These are phyloP conservation scores for Mycena haematopus DNA, from an alignment of 768 basidiomycete genomes.

Conservation along the genomic window DNA sequence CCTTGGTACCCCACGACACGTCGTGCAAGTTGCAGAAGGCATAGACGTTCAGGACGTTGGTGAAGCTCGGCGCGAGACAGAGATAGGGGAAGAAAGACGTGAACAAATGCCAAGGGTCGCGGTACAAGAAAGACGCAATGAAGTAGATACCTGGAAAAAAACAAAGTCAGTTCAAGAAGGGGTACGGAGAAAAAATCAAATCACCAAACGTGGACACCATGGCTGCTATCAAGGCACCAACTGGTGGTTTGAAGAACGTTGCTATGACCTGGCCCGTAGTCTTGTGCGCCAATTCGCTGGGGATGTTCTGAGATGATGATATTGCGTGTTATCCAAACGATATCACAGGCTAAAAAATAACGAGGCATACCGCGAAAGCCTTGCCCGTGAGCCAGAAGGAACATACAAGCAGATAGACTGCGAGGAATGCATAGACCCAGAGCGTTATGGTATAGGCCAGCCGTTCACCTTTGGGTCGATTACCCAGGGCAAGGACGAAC, in stretches of 20 bases:
- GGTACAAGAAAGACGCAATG: constrained; percentile 75
- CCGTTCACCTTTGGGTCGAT: constrained; percentile 77
- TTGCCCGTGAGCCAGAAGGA: constrained; percentile 84
- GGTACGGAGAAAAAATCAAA: background rate
- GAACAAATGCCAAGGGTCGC: constrained; percentile 98
- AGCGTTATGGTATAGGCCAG: constrained; percentile 65
- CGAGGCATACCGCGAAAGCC: constrained; percentile 69
- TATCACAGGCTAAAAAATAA: constrained; percentile 30
- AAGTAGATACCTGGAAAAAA: constrained; percentile 64
- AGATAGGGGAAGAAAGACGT: constrained; percentile 93
- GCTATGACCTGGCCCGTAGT: constrained; percentile 54
- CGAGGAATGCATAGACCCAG: constrained; percentile 85
- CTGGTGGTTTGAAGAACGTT: constrained; percentile 75
- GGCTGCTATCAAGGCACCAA: constrained; percentile 84
- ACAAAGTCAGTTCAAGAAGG: background rate
- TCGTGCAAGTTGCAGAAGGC: constrained; percentile 98
- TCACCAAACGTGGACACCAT: constrained; percentile 86
- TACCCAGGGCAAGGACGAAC: constrained; percentile 51
- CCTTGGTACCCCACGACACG: constrained; percentile 95
- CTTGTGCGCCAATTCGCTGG: constrained; percentile 54
- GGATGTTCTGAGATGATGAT: constrained; percentile 52
- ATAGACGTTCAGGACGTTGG: constrained; percentile 94
- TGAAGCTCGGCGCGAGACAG: constrained; percentile 90
- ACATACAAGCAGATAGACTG: constrained; percentile 86
- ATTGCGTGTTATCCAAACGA: background rate